Conservation (phyloP, 2,329 filamentous ascomycete species). For the Myriosclerotinia scirpicola region DNA sequence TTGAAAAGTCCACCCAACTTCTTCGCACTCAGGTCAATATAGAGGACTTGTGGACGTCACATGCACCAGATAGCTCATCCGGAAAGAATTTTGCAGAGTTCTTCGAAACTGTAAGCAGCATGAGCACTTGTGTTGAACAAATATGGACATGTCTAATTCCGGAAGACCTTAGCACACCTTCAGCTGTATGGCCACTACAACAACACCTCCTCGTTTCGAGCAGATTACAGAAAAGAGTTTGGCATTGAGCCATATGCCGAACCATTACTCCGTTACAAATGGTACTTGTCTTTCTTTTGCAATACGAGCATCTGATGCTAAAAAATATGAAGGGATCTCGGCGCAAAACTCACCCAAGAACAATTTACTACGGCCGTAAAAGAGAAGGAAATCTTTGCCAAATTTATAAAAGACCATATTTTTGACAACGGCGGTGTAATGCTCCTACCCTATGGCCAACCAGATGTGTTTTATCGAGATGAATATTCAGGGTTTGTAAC, state of each 20-base stretch:
- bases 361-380: slow-evolving; percentile 22
- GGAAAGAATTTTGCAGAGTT: neutral
- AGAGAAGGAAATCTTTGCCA: slow-evolving; percentile 24
- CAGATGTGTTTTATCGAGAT: slow-evolving; percentile 25
- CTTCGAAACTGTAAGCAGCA: slow-evolving; percentile 9
- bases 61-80: neutral
- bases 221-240: slow-evolving; percentile 13
- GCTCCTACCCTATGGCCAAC: slow-evolving; percentile 26
- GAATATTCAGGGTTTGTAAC: slow-evolving; percentile 15
- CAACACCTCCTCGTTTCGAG: slow-evolving; percentile 10
- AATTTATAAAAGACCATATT: slow-evolving; percentile 26
- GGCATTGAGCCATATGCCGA: slow-evolving; percentile 19
- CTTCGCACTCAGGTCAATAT: neutral
- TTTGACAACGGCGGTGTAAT: slow-evolving; percentile 28
- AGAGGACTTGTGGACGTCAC: slow-evolving; percentile 9
- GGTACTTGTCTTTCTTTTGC: neutral
- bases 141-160: neutral
- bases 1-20: slow-evolving; percentile 13
- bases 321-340: slow-evolving; percentile 25
- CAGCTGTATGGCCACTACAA: slow-evolving; percentile 22
- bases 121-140: too few relatives aligned
- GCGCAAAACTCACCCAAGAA: slow-evolving; percentile 22
- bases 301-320: neutral
- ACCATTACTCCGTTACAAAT: slow-evolving; percentile 24
- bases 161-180: slow-evolving; percentile 23